A percentile compares a stretch with the other conserved stretches of the same genome.
These are phyloP conservation scores for Ogataea angusta DNA, from an alignment of 805 yeast genomes.

Conservation along the genomic window DNA sequence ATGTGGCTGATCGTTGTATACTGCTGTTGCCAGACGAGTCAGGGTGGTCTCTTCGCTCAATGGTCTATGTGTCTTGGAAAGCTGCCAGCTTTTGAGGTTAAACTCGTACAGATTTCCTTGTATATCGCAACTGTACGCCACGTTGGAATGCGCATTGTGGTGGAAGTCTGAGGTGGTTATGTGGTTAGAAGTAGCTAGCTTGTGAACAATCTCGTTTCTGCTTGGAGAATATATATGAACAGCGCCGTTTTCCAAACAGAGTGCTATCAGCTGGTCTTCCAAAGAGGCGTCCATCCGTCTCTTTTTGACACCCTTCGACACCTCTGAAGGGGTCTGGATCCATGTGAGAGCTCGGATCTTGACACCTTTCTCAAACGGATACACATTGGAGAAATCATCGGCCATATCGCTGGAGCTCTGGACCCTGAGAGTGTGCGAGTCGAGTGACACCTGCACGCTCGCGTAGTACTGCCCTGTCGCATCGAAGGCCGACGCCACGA, in stretches of 20 bases:
- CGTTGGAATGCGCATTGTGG: slow-evolving; percentile 38
- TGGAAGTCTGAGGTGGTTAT: slow-evolving; percentile 40
- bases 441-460: slow-evolving; percentile 63
- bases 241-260: slow-evolving; percentile 66
- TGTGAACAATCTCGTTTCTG: slow-evolving; percentile 53
- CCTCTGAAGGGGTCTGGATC: slow-evolving; percentile 34
- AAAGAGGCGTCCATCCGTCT: slow-evolving; percentile 25
- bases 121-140: slow-evolving; percentile 59
- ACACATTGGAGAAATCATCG: slow-evolving; percentile 36
- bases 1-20: slow-evolving; percentile 34
- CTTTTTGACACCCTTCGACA: slow-evolving; percentile 19
- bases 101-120: slow-evolving; percentile 60
- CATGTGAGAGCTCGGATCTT: slow-evolving; percentile 51
- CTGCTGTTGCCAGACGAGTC: slow-evolving; percentile 24
- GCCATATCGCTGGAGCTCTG: slow-evolving; percentile 45
- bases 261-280: slow-evolving; percentile 48
- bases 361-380: slow-evolving; percentile 49
- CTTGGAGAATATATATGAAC: slow-evolving; percentile 66
- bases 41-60: slow-evolving; percentile 28
- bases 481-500: slow-evolving; percentile 53
- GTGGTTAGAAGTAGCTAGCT: slow-evolving; percentile 33
- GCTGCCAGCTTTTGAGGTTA: slow-evolving; percentile 46
- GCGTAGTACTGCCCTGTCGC: slow-evolving; percentile 61
- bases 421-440: slow-evolving; percentile 65
- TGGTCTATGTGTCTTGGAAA: slow-evolving; percentile 40